These are phyloP conservation scores for Helotiales sp. DNA, from an alignment of 2,329 filamentous ascomycete species.

Conservation along the genomic window DNA sequence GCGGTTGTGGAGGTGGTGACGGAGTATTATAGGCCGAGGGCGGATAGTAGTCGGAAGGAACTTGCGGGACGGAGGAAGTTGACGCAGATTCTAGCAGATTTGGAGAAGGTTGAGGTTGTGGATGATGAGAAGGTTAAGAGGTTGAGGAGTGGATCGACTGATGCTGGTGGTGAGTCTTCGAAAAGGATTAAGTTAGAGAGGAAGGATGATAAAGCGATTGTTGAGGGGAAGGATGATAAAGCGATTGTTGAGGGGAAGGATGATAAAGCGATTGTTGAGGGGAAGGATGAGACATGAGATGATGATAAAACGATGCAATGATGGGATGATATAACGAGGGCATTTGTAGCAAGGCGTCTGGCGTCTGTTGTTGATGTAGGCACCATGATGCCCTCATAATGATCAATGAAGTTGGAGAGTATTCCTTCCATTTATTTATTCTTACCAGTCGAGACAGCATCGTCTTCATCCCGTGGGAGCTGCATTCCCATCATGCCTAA, in stretches of 20 bases:
- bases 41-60: constrained; percentile 50
- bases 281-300: constrained; percentile 2
- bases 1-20: constrained; percentile 51
- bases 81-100: constrained; percentile 45
- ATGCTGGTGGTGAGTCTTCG: constrained; percentile 11
- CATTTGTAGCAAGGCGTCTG: constrained; percentile 23
- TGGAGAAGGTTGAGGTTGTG: constrained; percentile 40
- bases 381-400: constrained; percentile 22
- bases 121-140: constrained; percentile 25
- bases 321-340: not conserved
- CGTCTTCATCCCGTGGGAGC: constrained; percentile 76
- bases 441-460: constrained; percentile 28
- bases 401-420: constrained; percentile 16
- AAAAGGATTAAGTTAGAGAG: constrained; percentile 26
- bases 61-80: constrained; percentile 53
- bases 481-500: constrained; percentile 82
- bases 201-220: constrained; percentile 7
- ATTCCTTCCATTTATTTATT: constrained; percentile 6
- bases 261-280: constrained; percentile 9
- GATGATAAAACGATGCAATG: constrained; percentile 1
- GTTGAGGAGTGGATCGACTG: constrained; percentile 21
- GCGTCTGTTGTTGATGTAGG: constrained; percentile 19
- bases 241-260: constrained; percentile 3
- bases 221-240: constrained; percentile 9
- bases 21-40: constrained; percentile 54